Evolutionary conservation across 352 stramenopile species (phyloP).

Genomic region (Globisporangium irregulare): DNA sequence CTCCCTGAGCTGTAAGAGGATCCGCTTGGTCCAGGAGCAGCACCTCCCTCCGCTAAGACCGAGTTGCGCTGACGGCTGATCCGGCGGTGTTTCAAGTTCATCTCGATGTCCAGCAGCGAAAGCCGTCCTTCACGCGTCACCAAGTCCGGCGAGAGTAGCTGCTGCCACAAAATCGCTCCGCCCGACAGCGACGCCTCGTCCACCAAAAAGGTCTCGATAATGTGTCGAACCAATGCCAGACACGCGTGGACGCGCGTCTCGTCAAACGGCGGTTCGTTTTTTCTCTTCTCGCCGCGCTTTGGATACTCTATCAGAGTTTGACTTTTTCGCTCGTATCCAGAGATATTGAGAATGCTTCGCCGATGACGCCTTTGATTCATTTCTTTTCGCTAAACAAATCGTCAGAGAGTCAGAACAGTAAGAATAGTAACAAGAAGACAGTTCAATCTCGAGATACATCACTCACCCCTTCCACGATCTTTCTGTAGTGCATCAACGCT

Average conservation of each 20-base stretch:
- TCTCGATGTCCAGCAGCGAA: conserved; percentile 52
- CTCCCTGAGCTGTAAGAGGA: conserved; percentile 1
- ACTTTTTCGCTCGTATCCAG: background rate
- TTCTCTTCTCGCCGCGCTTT: background rate
- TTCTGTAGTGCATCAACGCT: conserved; percentile 44
- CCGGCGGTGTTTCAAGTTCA: conserved; percentile 50
- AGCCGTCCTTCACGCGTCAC: conserved; percentile 31
- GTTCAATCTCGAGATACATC: background rate
- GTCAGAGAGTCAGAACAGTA: background rate
- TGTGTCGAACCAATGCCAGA: conserved; percentile 42
- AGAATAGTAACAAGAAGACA: background rate
- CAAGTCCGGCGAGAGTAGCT: conserved; percentile 56
- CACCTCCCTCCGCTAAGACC: conserved; percentile 7
- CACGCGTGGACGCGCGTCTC: conserved; percentile 59
- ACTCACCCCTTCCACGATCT: conserved; percentile 40
- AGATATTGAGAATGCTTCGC: conserved; percentile 12
- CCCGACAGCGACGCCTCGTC: conserved; percentile 16
- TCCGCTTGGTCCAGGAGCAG: background rate
- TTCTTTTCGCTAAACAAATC: conserved; percentile 11
- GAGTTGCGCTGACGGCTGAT: conserved; percentile 36
- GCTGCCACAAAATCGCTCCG: conserved; percentile 23
- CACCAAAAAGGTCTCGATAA: conserved; percentile 62
- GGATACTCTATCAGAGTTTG: background rate
- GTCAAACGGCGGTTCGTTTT: conserved; percentile 23
- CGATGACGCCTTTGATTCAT: conserved; percentile 1